Evolutionary conservation across 108 stramenopile species (phyloP).

Genomic region (Nitzschia sp.): DNA sequence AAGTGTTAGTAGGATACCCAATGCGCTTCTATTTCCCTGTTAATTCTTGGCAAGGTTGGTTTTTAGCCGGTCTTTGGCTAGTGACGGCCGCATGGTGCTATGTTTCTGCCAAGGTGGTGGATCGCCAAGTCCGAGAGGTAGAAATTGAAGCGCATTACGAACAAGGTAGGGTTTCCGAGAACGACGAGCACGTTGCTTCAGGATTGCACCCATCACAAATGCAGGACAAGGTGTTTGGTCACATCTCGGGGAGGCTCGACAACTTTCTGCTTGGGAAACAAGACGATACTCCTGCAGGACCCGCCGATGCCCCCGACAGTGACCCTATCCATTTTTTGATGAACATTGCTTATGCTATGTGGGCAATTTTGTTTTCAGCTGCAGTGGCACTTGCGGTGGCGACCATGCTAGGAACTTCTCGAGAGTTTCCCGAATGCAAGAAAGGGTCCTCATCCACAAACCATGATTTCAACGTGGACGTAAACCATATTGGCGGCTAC

Average conservation of each 20-base stretch:
- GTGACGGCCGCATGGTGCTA: constrained; percentile 7
- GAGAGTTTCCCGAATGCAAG: neutral
- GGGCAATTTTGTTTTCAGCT: neutral
- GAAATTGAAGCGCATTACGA: constrained; percentile 15
- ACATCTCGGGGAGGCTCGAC: constrained; percentile 11
- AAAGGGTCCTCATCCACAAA: neutral
- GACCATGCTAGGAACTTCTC: neutral
- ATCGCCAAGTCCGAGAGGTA: constrained; percentile 5
- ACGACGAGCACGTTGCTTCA: neutral
- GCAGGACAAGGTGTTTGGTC: constrained; percentile 11
- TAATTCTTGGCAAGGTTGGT: constrained; percentile 4
- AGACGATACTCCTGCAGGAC: neutral
- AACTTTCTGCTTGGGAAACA: neutral
- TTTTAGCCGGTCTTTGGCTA: constrained; percentile 6
- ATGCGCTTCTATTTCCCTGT: constrained; percentile 1
- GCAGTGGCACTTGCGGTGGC: constrained; percentile 6
- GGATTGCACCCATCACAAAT: no score
- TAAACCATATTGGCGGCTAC: constrained; percentile 3
- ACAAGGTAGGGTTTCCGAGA: constrained; percentile 12
- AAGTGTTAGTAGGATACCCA: neutral
- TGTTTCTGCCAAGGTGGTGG: constrained; percentile 16
- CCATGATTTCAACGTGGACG: neutral
- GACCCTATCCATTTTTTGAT: constrained; percentile 11
- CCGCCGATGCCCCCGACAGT: neutral
- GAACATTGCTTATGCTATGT: constrained; percentile 12